These are phyloP conservation scores for Ramularia endophylla DNA, from an alignment of 2,329 filamentous ascomycete species.

Conservation along the genomic window DNA sequence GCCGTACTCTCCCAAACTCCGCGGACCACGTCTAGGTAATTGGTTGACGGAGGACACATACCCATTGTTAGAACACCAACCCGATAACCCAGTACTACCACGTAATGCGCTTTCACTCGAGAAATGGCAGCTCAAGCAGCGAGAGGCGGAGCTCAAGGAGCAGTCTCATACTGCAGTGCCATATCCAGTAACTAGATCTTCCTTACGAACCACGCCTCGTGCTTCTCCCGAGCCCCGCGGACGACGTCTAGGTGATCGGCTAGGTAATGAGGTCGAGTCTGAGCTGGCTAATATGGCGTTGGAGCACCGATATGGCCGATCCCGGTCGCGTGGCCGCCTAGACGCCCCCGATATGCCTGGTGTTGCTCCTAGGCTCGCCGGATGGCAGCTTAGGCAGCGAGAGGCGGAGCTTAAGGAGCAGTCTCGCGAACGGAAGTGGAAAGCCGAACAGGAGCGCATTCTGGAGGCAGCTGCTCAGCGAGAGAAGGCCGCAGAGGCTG, in stretches of 20 bases:
- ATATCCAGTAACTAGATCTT: conserved; percentile 24
- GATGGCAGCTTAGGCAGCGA: conserved; percentile 30
- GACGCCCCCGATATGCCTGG: conserved; percentile 16
- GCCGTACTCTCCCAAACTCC: conserved; percentile 18
- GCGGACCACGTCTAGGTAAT: conserved; percentile 17
- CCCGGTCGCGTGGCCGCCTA: conserved; percentile 29
- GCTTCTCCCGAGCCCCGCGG: conserved; percentile 17
- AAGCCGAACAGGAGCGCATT: conserved; percentile 34
- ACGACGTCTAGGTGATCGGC: conserved; percentile 16
- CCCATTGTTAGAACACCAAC: no score
- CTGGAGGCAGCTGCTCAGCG: conserved; percentile 25
- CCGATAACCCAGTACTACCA: conserved; percentile 16
- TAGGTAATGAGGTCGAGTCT: conserved; percentile 26
- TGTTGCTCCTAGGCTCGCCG: conserved; percentile 14
- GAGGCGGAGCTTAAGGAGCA: conserved; percentile 31
- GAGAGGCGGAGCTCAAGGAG: conserved; percentile 31
- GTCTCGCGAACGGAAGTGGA: conserved; percentile 29
- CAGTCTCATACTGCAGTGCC: conserved; percentile 23
- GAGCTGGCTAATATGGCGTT: conserved; percentile 27
- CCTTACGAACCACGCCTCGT: conserved; percentile 16
- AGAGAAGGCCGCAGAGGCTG: no score
- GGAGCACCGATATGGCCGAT: conserved; percentile 27
- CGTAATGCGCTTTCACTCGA: conserved; percentile 12
- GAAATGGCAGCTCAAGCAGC: conserved; percentile 29
- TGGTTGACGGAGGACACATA: no score